These are phyloP conservation scores for Periconia sp. DNA, from an alignment of 2,329 filamentous ascomycete species.

Conservation along the genomic window DNA sequence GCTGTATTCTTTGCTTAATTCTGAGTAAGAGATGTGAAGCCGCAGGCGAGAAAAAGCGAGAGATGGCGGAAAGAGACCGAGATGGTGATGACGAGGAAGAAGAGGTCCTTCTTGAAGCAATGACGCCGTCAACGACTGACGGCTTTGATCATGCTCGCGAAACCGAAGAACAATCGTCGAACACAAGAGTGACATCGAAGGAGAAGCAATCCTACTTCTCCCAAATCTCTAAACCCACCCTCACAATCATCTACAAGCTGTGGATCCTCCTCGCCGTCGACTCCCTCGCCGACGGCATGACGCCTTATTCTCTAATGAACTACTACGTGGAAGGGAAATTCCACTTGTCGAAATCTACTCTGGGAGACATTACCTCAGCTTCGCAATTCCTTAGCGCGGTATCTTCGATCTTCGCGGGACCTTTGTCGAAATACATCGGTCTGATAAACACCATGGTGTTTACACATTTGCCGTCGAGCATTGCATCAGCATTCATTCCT, in stretches of 20 bases:
- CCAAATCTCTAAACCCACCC: conserved; percentile 64
- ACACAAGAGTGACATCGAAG: background rate
- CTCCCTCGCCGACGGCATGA: conserved; percentile 69
- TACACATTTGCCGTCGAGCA: conserved; percentile 64
- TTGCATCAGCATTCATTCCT: conserved; percentile 62
- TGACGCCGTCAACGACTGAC: conserved; percentile 39
- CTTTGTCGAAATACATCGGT: conserved; percentile 63
- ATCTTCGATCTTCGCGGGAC: conserved; percentile 63
- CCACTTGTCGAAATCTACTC: conserved; percentile 54
- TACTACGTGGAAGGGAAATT: conserved; percentile 46
- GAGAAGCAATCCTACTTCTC: conserved; percentile 49
- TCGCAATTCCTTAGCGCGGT: conserved; percentile 58
- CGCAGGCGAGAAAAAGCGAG: conserved; percentile 34
- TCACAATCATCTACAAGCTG: conserved; percentile 66
- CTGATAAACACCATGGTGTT: conserved; percentile 63
- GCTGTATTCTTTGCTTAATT: conserved; percentile 45
- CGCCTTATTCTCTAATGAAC: conserved; percentile 43
- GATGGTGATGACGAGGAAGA: conserved; percentile 35
- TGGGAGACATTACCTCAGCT: conserved; percentile 64
- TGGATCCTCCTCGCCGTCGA: conserved; percentile 71
- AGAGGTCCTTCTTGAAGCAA: conserved; percentile 39
- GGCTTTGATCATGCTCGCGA: conserved; percentile 30
- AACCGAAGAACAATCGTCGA: background rate
- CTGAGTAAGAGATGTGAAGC: conserved; percentile 51
- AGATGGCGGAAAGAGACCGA: conserved; percentile 30